phyloP scores from a whole-genome alignment of 2,329 filamentous ascomycete species.

The Didymellaceae sp. region DNA sequence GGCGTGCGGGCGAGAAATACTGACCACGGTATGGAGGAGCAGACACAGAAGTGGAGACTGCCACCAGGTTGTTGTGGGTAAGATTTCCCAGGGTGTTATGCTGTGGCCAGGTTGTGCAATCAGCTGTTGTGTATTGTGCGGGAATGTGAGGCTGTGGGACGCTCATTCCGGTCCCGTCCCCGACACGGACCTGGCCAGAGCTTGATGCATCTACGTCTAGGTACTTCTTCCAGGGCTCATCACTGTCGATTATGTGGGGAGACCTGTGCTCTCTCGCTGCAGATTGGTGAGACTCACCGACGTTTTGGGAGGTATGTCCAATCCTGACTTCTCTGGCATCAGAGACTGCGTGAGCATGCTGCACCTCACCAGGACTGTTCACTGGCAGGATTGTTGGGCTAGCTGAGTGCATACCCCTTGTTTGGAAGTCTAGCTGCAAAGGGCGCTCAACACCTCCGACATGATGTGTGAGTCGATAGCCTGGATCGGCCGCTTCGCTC shows the following conservation, averaged over 20 bases:
- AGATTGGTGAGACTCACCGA: neutral
- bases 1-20: constrained; percentile 5
- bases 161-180: constrained; percentile 20
- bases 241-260: constrained; percentile 31
- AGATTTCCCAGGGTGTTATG: constrained; percentile 32
- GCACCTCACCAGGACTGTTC: constrained; percentile 21
- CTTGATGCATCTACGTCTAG: constrained; percentile 27
- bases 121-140: constrained; percentile 18
- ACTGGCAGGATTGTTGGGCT: constrained; percentile 11
- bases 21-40: constrained; percentile 21
- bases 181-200: constrained; percentile 28
- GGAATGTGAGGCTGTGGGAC: constrained; percentile 24
- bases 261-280: neutral
- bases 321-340: neutral
- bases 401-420: constrained; percentile 12
- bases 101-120: constrained; percentile 31
- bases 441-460: constrained; percentile 23
- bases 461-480: constrained; percentile 25
- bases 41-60: constrained; percentile 36
- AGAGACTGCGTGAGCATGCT: constrained; percentile 13
- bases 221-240: constrained; percentile 36
- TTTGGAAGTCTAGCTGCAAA: constrained; percentile 29
- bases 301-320: constrained; percentile 1
- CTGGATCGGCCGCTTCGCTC: constrained; percentile 12
- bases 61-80: constrained; percentile 24